These are phyloP conservation scores for Inosperma sp. DNA, from an alignment of 768 basidiomycete genomes.

Conservation along the genomic window DNA sequence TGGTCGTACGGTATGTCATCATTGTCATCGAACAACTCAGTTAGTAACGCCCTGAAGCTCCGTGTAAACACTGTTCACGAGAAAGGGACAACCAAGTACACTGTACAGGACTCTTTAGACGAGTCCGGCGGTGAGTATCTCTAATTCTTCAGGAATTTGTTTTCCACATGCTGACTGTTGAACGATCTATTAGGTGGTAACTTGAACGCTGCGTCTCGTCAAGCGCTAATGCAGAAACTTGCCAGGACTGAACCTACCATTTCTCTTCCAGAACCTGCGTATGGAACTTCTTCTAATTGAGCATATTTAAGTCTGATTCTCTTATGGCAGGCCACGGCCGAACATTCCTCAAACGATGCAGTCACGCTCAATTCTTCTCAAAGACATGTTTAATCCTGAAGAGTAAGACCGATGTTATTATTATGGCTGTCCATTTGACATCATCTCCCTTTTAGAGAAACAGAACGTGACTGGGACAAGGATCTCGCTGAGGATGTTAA, in stretches of 20 bases:
- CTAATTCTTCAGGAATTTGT: background rate
- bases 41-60: conserved; percentile 42
- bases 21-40: conserved; percentile 9
- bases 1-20: conserved; percentile 71
- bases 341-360: conserved; percentile 82
- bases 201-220: conserved; percentile 96
- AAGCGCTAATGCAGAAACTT: conserved; percentile 99
- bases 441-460: conserved; percentile 58
- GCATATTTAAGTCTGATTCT: conserved; percentile 5
- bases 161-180: background rate
- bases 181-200: conserved; percentile 66
- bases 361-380: conserved; percentile 83
- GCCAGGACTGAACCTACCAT: conserved; percentile 81
- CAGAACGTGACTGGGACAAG: conserved; percentile 93
- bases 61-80: conserved; percentile 92
- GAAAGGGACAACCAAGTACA: conserved; percentile 74
- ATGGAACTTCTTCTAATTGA: conserved; percentile 23
- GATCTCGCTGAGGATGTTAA: conserved; percentile 97
- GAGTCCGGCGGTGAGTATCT: conserved; percentile 82
- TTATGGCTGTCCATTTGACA: background rate
- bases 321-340: conserved; percentile 54
- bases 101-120: conserved; percentile 77
- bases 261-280: conserved; percentile 58
- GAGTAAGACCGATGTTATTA: conserved; percentile 52
- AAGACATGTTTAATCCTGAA: conserved; percentile 97